Evolutionary conservation across 805 yeast genomes (phyloP).

Genomic region (Sugiyamaella mastotermitis): DNA sequence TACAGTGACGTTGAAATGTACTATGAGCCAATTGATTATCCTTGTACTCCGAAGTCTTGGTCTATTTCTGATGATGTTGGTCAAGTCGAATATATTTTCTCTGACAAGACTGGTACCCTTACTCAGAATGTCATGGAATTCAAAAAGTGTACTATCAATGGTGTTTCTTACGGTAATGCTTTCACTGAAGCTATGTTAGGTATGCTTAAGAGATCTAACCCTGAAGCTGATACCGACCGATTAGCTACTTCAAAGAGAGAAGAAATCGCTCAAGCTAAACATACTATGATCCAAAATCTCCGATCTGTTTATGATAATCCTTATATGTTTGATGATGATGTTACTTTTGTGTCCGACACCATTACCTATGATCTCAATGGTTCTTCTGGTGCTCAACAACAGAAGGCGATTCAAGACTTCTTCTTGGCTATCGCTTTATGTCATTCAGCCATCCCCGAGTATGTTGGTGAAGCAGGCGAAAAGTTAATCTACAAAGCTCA

Average conservation of each 20-base stretch:
- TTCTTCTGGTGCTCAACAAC: constrained; percentile 37
- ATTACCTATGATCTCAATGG: constrained; percentile 49
- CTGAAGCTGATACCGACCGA: constrained; percentile 41
- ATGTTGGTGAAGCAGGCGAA: constrained; percentile 28
- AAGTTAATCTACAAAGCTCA: constrained; percentile 61
- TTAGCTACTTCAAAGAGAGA: constrained; percentile 39
- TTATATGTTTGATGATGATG: constrained; percentile 42
- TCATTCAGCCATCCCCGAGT: constrained; percentile 67
- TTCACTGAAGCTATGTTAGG: constrained; percentile 78
- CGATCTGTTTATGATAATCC: constrained; percentile 34
- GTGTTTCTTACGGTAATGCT: constrained; percentile 64
- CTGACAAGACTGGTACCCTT: constrained; percentile 80
- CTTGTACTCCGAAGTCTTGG: constrained; percentile 80
- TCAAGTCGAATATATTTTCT: constrained; percentile 73
- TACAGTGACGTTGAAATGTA: constrained; percentile 67
- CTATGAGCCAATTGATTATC: constrained; percentile 61
- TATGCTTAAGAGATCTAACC: constrained; percentile 55
- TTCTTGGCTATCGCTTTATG: constrained; percentile 65
- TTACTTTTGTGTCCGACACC: constrained; percentile 56
- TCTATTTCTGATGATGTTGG: constrained; percentile 79
- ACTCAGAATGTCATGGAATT: constrained; percentile 83
- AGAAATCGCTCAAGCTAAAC: constrained; percentile 38
- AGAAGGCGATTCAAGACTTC: constrained; percentile 47
- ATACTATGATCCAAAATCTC: constrained; percentile 44
- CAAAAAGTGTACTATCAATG: constrained; percentile 65